Conservation (phyloP, 805 yeast genomes). For the Myxozyma geophila region DNA sequence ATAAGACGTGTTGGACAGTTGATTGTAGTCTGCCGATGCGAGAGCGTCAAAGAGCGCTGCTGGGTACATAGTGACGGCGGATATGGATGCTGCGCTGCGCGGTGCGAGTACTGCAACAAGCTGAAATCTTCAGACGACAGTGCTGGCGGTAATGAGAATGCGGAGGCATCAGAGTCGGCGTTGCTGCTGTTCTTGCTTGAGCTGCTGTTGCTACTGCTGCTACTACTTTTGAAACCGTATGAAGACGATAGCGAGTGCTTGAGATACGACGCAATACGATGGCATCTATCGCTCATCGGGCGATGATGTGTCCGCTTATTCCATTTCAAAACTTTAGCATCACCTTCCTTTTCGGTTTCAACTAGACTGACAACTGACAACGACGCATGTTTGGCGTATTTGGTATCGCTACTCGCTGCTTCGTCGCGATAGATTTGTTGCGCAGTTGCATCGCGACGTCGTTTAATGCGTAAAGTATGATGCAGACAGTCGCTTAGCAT, state of each 20-base stretch:
- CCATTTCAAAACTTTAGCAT: neutral
- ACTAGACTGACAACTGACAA: neutral
- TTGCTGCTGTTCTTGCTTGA: neutral
- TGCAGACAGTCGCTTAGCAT: neutral
- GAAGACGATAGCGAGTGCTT: too few relatives aligned
- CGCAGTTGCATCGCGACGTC: neutral
- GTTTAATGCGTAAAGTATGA: neutral
- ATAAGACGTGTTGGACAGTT: too few relatives aligned
- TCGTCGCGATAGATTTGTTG: neutral
- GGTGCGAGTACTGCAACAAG: neutral
- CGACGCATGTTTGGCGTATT: neutral
- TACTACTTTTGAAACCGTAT: too few relatives aligned
- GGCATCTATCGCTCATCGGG: constrained; percentile 5
- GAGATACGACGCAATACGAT: constrained; percentile 2
- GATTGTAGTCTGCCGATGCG: neutral
- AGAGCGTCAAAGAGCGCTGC: neutral
- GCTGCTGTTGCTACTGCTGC: neutral
- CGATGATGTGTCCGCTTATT: neutral
- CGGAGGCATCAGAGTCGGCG: neutral
- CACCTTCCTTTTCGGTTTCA: neutral
- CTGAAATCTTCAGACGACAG: constrained; percentile 1
- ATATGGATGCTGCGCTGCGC: constrained; percentile 8
- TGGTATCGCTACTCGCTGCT: neutral
- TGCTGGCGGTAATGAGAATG: constrained; percentile 11
- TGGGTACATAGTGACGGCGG: neutral